phyloP scores from a whole-genome alignment of 352 stramenopile species.

The Phytophthora sp. region DNA sequence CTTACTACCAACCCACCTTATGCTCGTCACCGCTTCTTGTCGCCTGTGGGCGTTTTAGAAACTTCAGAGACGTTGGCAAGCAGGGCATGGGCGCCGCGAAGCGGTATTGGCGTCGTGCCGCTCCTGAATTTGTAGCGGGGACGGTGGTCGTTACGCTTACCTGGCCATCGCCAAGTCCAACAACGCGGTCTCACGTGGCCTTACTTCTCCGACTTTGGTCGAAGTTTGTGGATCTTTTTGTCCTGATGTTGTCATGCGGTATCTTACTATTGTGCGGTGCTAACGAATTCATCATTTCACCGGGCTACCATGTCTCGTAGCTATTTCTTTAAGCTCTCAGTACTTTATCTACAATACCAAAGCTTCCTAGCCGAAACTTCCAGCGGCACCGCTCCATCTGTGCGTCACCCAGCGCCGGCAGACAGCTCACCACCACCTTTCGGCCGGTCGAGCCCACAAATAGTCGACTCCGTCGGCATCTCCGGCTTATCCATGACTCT shows the following conservation, averaged over 20 bases:
- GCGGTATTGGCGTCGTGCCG: constrained; percentile 6
- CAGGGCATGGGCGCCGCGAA: constrained; percentile 3
- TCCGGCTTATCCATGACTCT: constrained; percentile 1
- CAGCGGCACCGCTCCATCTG: not conserved
- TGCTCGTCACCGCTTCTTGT: too few species aligned
- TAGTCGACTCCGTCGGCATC: not conserved
- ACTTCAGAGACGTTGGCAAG: not conserved
- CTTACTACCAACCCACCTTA: constrained; percentile 32
- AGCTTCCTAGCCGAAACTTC: constrained; percentile 9
- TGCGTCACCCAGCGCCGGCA: not conserved
- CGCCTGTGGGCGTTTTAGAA: too few species aligned
- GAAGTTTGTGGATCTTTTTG: constrained; percentile 21
- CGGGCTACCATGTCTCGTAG: not conserved
- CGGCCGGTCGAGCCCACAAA: not conserved
- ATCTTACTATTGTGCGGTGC: not conserved
- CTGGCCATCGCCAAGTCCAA: constrained; percentile 54
- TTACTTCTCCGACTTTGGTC: constrained; percentile 75
- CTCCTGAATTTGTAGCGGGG: constrained; percentile 42
- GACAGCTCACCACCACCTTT: not conserved
- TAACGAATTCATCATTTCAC: constrained; percentile 3
- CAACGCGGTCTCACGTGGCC: constrained; percentile 60
- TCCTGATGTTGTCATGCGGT: not conserved
- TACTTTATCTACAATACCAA: too few species aligned
- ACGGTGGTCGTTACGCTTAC: constrained; percentile 58
- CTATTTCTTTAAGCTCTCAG: too few species aligned